Base-by-base conservation (phyloP, 2,329 filamentous ascomycete species). In the Thermothelomyces thermophilus region DNA sequence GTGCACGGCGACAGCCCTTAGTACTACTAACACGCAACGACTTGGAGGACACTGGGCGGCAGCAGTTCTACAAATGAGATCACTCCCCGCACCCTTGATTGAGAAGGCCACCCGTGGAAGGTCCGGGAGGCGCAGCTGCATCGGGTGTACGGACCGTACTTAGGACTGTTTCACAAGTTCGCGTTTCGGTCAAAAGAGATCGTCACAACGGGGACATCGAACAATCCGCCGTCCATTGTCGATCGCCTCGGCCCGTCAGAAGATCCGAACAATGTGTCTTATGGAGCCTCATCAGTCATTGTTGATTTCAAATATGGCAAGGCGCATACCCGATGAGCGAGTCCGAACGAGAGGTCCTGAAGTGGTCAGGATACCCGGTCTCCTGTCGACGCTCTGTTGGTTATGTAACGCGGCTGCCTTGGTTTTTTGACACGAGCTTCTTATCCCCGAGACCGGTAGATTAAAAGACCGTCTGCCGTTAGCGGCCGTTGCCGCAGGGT, bases 241-340 rank as follows among this genome's bases (percentile, higher is more conserved):
- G 22, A 35, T 30, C 37, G 10, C 24, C 35, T 31, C 17, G 35
- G 17, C 17, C 35, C 35, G 11, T 14, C 11, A 48, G 17, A 48
- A 36, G 14, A 19, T 35, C 35, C 30, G 46, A 48, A 35, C 46
- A 19, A 36, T n/a, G 31, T 48, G 46, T 48, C 41, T 37, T 22
- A 36, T 48, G 45, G 45, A 47, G 45, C 45, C 28, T 35, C 31
- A 17, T 16, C n/a, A n/a, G n/a, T n/a, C n/a, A n/a, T n/a, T n/a
- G 19, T 47, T 34, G 28, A 9, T 22, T 41, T 16, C 45, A n/a
- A 35, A 19, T 6, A 14, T 34, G 10, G 11, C 26, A 22, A 47
- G 35, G 36, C 28, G 35, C 14, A 8, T 22, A 16, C n/a, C 19
- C 20, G 36, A 9, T 17, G 26, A 24, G 20, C 14, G 20, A 26